Evolutionary conservation across 225 moss, liverwort and hornwort species (phyloP).

Genomic region (Rhytidiadelphus loreus): DNA sequence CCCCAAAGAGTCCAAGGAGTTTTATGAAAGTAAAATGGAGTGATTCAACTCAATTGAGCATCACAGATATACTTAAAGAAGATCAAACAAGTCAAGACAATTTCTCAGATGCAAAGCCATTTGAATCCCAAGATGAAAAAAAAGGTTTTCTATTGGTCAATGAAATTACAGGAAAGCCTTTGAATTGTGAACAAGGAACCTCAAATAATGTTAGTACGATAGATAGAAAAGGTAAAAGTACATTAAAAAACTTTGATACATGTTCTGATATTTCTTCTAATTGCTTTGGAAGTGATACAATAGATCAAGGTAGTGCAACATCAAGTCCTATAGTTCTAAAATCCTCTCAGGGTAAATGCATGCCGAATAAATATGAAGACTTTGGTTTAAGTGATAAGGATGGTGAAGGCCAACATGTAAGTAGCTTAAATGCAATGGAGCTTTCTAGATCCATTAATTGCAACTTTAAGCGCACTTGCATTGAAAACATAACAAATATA

Average conservation of each 20-base stretch:
- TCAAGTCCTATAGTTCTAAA: background rate
- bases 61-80: background rate
- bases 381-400: background rate
- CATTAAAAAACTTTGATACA: background rate
- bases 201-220: background rate
- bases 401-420: background rate
- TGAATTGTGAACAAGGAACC: background rate
- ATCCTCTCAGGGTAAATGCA: background rate
- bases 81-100: background rate
- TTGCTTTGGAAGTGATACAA: background rate
- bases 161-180: background rate
- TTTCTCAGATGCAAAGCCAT: background rate
- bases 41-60: background rate
- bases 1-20: background rate
- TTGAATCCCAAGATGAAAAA: background rate
- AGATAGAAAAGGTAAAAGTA: background rate
- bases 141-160: background rate
- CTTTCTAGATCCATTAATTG: background rate
- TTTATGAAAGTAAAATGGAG: background rate
- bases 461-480: background rate
- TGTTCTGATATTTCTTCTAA: background rate
- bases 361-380: background rate
- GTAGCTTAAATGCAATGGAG: background rate
- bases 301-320: background rate
- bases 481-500: background rate